Evolutionary conservation across 2,329 filamentous ascomycete species (phyloP), one percentile per base, ranked within the genome.

Genomic region (Septoria linicola): DNA sequence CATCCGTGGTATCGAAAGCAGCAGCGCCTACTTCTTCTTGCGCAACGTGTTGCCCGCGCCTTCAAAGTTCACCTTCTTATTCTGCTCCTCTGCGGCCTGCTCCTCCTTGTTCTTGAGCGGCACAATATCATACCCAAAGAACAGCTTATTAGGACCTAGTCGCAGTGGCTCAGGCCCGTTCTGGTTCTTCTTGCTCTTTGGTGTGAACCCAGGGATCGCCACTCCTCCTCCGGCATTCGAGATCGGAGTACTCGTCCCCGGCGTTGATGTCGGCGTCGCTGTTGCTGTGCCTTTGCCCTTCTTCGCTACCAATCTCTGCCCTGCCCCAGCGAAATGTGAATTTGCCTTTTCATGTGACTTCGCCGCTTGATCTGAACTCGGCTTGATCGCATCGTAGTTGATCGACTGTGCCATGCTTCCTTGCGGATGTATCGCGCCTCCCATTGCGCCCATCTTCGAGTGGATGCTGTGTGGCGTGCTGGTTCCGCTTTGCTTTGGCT

Each of bases 341-440:
- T 85, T 81, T 2, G 80, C 77, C 3, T 82, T 81, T 60, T 78
- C 79, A 8, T 81, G 81, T 31, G 82, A 83, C 7, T 77, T 76
- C 4, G 81, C 81, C 11, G 82, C 84, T 11, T 83, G 79, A 2
- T 78, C 81, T 5, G 88, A 80, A 3, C 84, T 84, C 1, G 93
- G 91, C 0, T 90, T 89, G 60, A 99, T 95, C 25, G 90, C 82
- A 45, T 83, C 81, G 72, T 97, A 99, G 76, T 96, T 96, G 76
- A 99, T 97, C n/a, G 89, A 83, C 64, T 96, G 89, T 0, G 93
- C 91, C 93, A 99, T 99, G 54, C 85, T 91, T 8, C 93, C 93
- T 63, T 95, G 88, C 55, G 78, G 83, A 70, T 95, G 90, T 19
- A 96, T 71, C 13, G 87, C 73, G 3, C 91, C 89, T 21, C 89